Base-by-base conservation (phyloP, 1,284 basidiomycete species). In the Coniferiporia sulphurascens region DNA sequence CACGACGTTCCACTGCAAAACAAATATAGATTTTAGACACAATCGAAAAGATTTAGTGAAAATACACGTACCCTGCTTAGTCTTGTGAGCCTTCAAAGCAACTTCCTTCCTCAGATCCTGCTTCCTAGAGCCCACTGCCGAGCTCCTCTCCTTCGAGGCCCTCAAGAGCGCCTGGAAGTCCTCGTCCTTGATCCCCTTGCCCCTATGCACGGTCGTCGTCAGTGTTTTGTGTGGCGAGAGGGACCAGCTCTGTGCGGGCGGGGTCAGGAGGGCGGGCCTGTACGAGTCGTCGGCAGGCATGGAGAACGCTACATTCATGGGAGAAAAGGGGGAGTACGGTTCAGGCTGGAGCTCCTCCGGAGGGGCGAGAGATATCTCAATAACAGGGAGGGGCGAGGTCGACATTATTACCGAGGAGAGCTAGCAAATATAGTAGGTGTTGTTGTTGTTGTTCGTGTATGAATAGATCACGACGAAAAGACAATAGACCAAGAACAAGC, bases 71-170 rank as follows among this genome's bases (percentile, higher is more conserved):
- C 89, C 73, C 71, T 90, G 86, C 75, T 87, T 90, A 69, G 77
- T 83, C 74, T 80, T 83, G 72, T 90, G 87, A 52, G 78, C 80
- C 71, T 85, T 88, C 62, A 87, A 71, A 15, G 86, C 85, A 54
- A 89, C 82, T 71, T 90, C 86, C 72, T 84, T 88, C 64, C 86
- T 82, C 59, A 91, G 78, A 72, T 86, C 82, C 22, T 75, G 74
- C 36, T 73, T 70, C 66, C 74, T 82, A 48, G 27, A 2, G 27
- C 27, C 27, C 3, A 27, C 27, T 27, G 27, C 5, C 27, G 27
- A 27, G 27, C 27, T 27, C 27, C 27, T 27, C 27, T 27, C 27
- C 27, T 27, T 27, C 27, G 83, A 80, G 50, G 82, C 76, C 63
- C 75, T 77, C 62, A 89, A 74, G 62, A 90, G 71, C 34, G 77